Evolutionary conservation across 768 basidiomycete species (phyloP).

Genomic region (Pholiota molesta): DNA sequence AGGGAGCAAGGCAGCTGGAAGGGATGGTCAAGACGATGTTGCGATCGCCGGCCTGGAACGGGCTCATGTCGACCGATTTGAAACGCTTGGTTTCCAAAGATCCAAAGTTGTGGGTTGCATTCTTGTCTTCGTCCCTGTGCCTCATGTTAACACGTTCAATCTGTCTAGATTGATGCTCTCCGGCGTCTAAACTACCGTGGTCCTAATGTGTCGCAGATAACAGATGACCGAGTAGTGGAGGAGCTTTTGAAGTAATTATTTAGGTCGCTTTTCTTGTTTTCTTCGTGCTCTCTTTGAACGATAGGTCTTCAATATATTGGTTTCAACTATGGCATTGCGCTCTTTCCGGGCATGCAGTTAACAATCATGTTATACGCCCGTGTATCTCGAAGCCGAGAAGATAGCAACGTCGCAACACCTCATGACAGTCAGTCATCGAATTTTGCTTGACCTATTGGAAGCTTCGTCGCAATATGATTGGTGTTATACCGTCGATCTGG

Average conservation of each 20-base stretch:
- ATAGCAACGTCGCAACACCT: too few species aligned
- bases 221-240: slow-evolving; percentile 84
- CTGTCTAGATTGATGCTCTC: slow-evolving; percentile 79
- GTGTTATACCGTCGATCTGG: neutral
- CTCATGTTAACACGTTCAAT: slow-evolving; percentile 5
- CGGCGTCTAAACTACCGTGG: slow-evolving; percentile 87
- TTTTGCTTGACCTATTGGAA: neutral
- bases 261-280: slow-evolving; percentile 4
- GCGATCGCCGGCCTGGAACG: slow-evolving; percentile 83
- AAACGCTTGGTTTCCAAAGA: slow-evolving; percentile 79
- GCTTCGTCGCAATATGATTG: neutral
- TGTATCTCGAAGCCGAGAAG: too few species aligned
- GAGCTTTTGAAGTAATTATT: slow-evolving; percentile 68
- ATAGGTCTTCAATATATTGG: neutral
- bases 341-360: too few species aligned
- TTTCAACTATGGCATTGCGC: neutral
- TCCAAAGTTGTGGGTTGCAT: slow-evolving; percentile 76
- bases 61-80: slow-evolving; percentile 85
- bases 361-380: too few species aligned
- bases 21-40: slow-evolving; percentile 54
- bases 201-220: slow-evolving; percentile 75
- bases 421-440: neutral
- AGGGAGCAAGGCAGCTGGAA: slow-evolving; percentile 43
- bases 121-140: neutral
- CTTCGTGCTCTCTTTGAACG: slow-evolving; percentile 8